phyloP scores from a whole-genome alignment of 768 basidiomycete genomes.

The Peribolospora baueri region DNA sequence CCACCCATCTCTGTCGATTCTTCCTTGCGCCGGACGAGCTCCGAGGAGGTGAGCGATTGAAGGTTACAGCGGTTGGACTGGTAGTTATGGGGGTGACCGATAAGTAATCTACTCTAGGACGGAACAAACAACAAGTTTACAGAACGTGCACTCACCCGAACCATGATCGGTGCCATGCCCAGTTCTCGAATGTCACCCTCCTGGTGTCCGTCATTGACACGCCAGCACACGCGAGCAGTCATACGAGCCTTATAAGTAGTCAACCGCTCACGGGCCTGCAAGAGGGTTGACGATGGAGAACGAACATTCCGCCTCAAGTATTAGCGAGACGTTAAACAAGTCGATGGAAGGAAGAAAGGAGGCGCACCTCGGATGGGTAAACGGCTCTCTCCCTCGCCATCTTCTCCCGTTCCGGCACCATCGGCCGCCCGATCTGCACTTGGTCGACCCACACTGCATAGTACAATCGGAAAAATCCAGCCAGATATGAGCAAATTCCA shows the following conservation, averaged over 20 bases:
- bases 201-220: slow-evolving; percentile 42
- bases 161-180: slow-evolving; percentile 87
- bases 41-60: slow-evolving; percentile 55
- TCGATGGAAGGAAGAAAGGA: not conserved
- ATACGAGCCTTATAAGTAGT: slow-evolving; percentile 78
- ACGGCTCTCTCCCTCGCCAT: slow-evolving; percentile 47
- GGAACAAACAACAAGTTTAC: not conserved
- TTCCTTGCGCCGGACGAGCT: slow-evolving; percentile 72
- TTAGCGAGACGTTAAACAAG: not conserved
- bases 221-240: slow-evolving; percentile 67
- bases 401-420: slow-evolving; percentile 62
- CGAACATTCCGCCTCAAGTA: not conserved
- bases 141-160: slow-evolving; percentile 41
- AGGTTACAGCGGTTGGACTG: slow-evolving; percentile 84
- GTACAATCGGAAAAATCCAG: slow-evolving; percentile 1
- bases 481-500: not conserved
- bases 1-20: slow-evolving; percentile 97
- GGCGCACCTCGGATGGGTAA: slow-evolving; percentile 63
- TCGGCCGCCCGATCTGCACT: slow-evolving; percentile 56
- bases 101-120: not conserved
- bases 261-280: slow-evolving; percentile 71
- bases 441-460: slow-evolving; percentile 65
- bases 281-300: not conserved
- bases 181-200: slow-evolving; percentile 55
- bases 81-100: not conserved